Conservation (phyloP, 768 basidiomycete species). For the Kwoniella mangroviensis region DNA sequence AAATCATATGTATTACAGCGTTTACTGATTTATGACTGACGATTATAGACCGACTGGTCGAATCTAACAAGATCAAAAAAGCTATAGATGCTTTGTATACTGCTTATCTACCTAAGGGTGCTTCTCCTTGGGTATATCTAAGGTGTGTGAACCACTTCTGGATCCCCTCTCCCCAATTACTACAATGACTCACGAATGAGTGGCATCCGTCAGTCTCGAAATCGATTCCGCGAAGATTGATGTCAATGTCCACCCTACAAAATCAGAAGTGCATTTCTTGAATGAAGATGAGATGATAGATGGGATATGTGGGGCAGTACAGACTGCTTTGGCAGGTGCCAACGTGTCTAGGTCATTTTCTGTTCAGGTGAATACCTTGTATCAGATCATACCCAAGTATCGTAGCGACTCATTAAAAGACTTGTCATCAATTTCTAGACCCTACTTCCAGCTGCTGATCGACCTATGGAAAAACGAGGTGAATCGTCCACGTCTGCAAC, state of each 20-base stretch:
- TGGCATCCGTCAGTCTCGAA: conserved; percentile 64
- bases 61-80: conserved; percentile 81
- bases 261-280: conserved; percentile 89
- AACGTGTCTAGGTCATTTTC: conserved; percentile 59
- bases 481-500: conserved; percentile 23
- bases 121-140: conserved; percentile 88
- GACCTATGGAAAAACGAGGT: conserved; percentile 29
- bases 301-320: conserved; percentile 73
- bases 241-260: conserved; percentile 97
- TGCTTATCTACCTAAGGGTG: conserved; percentile 83
- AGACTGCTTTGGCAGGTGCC: conserved; percentile 65
- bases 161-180: background rate
- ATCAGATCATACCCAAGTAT: no score
- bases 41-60: conserved; percentile 81
- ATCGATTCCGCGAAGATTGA: conserved; percentile 88
- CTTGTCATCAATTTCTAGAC: conserved; percentile 40
- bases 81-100: conserved; percentile 86
- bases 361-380: conserved; percentile 56
- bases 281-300: conserved; percentile 86
- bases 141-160: conserved; percentile 65
- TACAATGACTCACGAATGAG: no score
- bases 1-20: no score
- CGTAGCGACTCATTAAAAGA: background rate
- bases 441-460: conserved; percentile 49
- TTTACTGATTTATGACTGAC: background rate